Evolutionary conservation across 2,329 filamentous ascomycete genomes (phyloP).

Genomic region (Fusarium tjaetaba): DNA sequence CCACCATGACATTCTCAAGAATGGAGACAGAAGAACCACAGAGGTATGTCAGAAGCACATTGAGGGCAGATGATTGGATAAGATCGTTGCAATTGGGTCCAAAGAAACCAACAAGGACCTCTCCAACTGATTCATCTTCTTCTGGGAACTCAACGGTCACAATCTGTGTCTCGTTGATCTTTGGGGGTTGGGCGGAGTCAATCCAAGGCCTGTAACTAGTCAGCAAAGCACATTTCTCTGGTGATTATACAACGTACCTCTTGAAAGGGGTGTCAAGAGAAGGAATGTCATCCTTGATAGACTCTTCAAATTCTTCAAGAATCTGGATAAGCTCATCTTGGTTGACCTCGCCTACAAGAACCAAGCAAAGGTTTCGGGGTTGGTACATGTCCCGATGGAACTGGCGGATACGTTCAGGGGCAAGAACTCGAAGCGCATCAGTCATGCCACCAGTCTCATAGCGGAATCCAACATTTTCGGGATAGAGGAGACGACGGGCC

Average conservation of each 20-base stretch:
- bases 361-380: slow-evolving; percentile 90
- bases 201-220: slow-evolving; percentile 74
- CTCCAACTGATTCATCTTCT: slow-evolving; percentile 92
- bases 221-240: not conserved
- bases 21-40: slow-evolving; percentile 93
- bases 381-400: slow-evolving; percentile 99
- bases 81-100: slow-evolving; percentile 83
- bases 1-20: slow-evolving; percentile 90
- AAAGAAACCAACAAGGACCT: slow-evolving; percentile 86
- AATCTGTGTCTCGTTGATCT: slow-evolving; percentile 76
- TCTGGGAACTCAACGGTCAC: slow-evolving; percentile 92
- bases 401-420: slow-evolving; percentile 87
- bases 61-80: slow-evolving; percentile 75
- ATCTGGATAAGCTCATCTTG: slow-evolving; percentile 82
- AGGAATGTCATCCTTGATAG: slow-evolving; percentile 85
- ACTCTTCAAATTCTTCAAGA: slow-evolving; percentile 87
- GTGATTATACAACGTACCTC: slow-evolving; percentile 52
- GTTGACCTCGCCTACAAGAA: slow-evolving; percentile 92
- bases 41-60: slow-evolving; percentile 84
- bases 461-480: slow-evolving; percentile 88
- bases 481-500: slow-evolving; percentile 83
- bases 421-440: slow-evolving; percentile 86
- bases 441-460: slow-evolving; percentile 99
- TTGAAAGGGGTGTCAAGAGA: slow-evolving; percentile 79
- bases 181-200: slow-evolving; percentile 81